Conservation (phyloP, 441 rosid species). For the Syzygium syzygioides region DNA sequence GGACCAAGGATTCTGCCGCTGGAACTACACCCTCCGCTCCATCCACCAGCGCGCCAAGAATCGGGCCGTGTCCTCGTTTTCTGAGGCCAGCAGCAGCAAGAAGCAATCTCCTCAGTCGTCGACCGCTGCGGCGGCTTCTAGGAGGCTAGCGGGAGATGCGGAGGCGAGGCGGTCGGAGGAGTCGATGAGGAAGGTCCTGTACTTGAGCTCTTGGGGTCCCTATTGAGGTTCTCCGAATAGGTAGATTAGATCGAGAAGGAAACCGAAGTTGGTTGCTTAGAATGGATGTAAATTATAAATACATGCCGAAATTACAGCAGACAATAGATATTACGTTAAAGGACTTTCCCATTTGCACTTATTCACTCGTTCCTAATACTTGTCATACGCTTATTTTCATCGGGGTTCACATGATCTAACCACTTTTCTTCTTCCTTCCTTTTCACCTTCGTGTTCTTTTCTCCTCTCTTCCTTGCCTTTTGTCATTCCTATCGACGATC, state of each 20-base stretch:
- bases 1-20: constrained; percentile 16
- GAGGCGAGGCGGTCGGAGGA: neutral
- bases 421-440: no score
- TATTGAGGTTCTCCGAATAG: neutral
- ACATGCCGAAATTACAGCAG: neutral
- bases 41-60: constrained; percentile 5
- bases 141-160: neutral
- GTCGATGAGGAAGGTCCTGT: constrained; percentile 9
- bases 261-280: neutral
- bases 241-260: neutral
- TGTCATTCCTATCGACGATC: no score
- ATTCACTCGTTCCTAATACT: neutral
- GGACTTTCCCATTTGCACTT: neutral
- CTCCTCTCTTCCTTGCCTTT: no score
- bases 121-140: neutral
- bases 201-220: constrained; percentile 14
- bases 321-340: no score
- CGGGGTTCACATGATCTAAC: neutral
- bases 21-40: constrained; percentile 10
- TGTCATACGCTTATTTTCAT: neutral
- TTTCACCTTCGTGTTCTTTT: no score
- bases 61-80: neutral
- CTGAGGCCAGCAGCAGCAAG: neutral
- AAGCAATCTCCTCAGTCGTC: neutral
- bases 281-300: neutral